phyloP scores from a whole-genome alignment of 2,329 filamentous ascomycete genomes.

The Calonectria pauciramosa region DNA sequence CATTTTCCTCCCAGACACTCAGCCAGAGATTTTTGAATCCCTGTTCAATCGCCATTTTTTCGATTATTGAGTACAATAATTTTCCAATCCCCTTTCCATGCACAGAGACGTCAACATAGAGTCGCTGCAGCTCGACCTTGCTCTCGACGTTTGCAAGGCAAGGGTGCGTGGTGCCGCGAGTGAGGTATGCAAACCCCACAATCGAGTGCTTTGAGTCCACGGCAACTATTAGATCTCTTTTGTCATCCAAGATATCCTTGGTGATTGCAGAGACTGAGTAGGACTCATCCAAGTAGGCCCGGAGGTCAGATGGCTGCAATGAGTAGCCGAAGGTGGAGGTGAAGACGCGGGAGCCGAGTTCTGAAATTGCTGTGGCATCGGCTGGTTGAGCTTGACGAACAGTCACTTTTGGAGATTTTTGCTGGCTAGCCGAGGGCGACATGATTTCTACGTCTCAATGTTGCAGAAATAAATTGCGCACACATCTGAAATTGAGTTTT shows the following conservation, averaged over 20 bases:
- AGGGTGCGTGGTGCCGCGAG: slow-evolving; percentile 52
- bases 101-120: slow-evolving; percentile 54
- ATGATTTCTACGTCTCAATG: neutral
- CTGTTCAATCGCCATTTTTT: slow-evolving; percentile 51
- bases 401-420: neutral
- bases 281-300: slow-evolving; percentile 53
- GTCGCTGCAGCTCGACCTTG: slow-evolving; percentile 57
- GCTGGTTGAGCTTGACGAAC: slow-evolving; percentile 21
- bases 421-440: neutral
- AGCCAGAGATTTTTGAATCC: slow-evolving; percentile 59
- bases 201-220: slow-evolving; percentile 36
- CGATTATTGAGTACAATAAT: slow-evolving; percentile 46
- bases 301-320: slow-evolving; percentile 52
- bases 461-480: slow-evolving; percentile 3
- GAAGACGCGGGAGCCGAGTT: slow-evolving; percentile 55
- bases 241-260: slow-evolving; percentile 38
- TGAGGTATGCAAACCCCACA: slow-evolving; percentile 58
- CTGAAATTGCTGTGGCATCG: slow-evolving; percentile 43
- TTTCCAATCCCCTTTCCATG: slow-evolving; percentile 57
- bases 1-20: slow-evolving; percentile 63
- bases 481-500: neutral
- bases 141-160: slow-evolving; percentile 49
- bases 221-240: slow-evolving; percentile 47
- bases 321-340: slow-evolving; percentile 58
- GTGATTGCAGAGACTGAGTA: slow-evolving; percentile 53